Evolutionary conservation across 1,139 yeast genomes (phyloP).

Genomic region (Scheffersomyces quercinus): DNA sequence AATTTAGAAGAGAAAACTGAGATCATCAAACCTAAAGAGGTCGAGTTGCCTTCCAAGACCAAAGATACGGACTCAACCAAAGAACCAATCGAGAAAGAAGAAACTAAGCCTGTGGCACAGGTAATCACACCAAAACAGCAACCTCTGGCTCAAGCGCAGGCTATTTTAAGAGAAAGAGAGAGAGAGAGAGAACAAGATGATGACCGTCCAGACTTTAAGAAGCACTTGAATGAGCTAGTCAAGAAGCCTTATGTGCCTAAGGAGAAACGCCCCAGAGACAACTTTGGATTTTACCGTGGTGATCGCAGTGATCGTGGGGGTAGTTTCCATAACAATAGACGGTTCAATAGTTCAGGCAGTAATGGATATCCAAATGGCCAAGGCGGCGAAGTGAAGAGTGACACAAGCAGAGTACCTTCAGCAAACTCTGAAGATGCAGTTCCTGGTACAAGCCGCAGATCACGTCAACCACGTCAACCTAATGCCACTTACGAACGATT

Average conservation of each 20-base stretch:
- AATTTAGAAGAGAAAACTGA: background rate
- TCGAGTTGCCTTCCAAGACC: too few relatives aligned
- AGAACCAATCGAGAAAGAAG: too few relatives aligned
- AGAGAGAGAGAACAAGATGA: conserved; percentile 7
- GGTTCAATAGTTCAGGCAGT: background rate
- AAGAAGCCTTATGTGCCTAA: conserved; percentile 11
- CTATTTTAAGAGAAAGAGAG: conserved; percentile 7
- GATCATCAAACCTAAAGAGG: background rate
- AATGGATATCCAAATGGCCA: background rate
- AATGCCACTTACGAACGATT: background rate
- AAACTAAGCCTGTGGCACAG: too few relatives aligned
- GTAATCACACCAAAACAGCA: background rate
- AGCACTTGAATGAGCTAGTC: conserved; percentile 32
- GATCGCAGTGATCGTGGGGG: background rate
- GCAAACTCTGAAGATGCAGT: conserved; percentile 1
- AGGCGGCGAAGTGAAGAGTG: conserved; percentile 6
- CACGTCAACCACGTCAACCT: background rate
- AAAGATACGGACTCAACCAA: too few relatives aligned
- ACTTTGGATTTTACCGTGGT: background rate
- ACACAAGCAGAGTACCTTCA: conserved; percentile 5
- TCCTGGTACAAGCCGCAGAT: background rate
- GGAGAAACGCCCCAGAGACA: background rate
- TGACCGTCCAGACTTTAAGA: conserved; percentile 35
- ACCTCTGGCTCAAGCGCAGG: conserved; percentile 7
- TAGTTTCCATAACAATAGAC: background rate